These are phyloP conservation scores for Fraxinus nigra DNA, from an alignment of 305 asterid genomes.

Conservation along the genomic window DNA sequence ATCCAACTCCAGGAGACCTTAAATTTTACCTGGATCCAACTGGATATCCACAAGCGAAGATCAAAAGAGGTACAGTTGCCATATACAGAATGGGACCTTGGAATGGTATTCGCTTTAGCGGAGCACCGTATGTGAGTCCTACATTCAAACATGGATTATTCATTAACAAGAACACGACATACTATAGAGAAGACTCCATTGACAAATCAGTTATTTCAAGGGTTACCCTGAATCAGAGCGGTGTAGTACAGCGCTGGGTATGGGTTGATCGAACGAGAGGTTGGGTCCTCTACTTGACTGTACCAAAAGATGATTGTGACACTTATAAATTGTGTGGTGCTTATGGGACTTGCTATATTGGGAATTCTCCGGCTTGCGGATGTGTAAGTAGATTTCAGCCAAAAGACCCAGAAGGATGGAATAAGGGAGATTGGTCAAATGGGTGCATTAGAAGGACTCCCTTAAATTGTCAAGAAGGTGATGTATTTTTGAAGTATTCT, in stretches of 20 bases:
- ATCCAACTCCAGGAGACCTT: background rate
- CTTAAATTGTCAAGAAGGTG: constrained; percentile 24
- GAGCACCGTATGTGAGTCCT: background rate
- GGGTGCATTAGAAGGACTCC: background rate
- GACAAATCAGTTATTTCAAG: background rate
- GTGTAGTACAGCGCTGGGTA: background rate
- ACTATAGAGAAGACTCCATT: background rate
- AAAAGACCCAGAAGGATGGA: background rate
- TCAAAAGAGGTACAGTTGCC: background rate
- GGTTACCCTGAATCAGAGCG: background rate
- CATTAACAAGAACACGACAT: background rate
- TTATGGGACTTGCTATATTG: constrained; percentile 14
- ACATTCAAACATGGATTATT: background rate
- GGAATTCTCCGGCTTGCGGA: background rate
- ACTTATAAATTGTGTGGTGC: constrained; percentile 26
- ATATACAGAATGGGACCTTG: background rate
- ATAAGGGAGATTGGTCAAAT: background rate
- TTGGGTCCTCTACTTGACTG: background rate
- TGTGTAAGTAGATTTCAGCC: background rate
- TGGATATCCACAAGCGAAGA: background rate
- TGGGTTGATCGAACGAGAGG: background rate
- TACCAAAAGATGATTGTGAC: constrained; percentile 36
- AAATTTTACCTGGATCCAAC: background rate
- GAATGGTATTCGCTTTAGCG: constrained; percentile 27
- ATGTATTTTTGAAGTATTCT: constrained; percentile 34